phyloP scores from a whole-genome alignment of 345 rosid genomes.

The Odontarrhena argentea region DNA sequence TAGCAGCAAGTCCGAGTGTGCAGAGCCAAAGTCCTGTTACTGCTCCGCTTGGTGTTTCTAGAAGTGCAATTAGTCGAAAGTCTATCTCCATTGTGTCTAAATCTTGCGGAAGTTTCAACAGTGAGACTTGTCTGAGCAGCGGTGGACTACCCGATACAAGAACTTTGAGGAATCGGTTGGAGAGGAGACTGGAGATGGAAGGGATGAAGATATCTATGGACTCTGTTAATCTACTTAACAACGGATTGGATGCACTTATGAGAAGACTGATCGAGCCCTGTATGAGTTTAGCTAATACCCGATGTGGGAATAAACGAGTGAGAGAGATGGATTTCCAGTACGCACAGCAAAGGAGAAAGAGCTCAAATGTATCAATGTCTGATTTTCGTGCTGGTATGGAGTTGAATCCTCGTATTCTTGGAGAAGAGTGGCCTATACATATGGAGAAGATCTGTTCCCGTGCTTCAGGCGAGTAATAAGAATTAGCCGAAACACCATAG shows the following conservation, averaged over 20 bases:
- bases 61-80: constrained; percentile 55
- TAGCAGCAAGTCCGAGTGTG: constrained; percentile 68
- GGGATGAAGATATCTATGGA: constrained; percentile 59
- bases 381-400: constrained; percentile 69
- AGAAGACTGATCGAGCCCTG: constrained; percentile 76
- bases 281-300: constrained; percentile 58
- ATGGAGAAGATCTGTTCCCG: constrained; percentile 65
- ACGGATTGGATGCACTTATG: constrained; percentile 66
- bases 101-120: constrained; percentile 31
- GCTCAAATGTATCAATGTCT: constrained; percentile 47
- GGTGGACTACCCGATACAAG: constrained; percentile 78
- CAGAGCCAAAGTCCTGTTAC: constrained; percentile 81
- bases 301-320: constrained; percentile 38
- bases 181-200: constrained; percentile 67
- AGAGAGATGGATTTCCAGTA: constrained; percentile 34
- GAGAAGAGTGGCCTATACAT: constrained; percentile 67
- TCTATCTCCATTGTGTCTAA: constrained; percentile 41
- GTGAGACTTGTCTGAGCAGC: constrained; percentile 54
- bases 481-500: constrained; percentile 13
- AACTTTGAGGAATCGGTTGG: constrained; percentile 63
- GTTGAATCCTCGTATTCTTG: constrained; percentile 67
- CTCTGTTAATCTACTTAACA: constrained; percentile 70
- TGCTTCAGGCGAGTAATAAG: constrained; percentile 47
- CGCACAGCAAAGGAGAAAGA: constrained; percentile 36
- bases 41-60: constrained; percentile 76